Evolutionary conservation across 2,329 filamentous ascomycete genomes (phyloP).

Genomic region (Fusarium pininemorale): DNA sequence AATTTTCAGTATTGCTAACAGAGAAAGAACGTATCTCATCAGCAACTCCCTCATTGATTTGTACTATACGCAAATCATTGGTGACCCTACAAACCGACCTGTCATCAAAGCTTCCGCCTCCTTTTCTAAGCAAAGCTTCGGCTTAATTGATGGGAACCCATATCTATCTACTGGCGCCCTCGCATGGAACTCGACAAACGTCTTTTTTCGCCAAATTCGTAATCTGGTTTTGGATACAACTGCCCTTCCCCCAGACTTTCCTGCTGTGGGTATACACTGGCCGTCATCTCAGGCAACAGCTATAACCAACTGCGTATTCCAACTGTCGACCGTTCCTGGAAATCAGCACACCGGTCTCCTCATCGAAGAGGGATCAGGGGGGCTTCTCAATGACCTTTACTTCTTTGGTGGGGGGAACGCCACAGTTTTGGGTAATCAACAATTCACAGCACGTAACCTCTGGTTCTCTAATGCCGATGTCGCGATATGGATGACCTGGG

Average conservation of each 20-base stretch:
- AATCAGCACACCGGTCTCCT: slow-evolving; percentile 67
- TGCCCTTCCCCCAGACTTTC: slow-evolving; percentile 54
- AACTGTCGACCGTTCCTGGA: slow-evolving; percentile 55
- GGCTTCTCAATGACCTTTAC: slow-evolving; percentile 73
- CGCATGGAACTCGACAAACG: slow-evolving; percentile 65
- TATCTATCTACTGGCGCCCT: slow-evolving; percentile 53
- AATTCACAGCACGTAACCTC: slow-evolving; percentile 76
- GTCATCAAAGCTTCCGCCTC: slow-evolving; percentile 61
- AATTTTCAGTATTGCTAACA: slow-evolving; percentile 6
- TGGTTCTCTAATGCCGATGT: slow-evolving; percentile 72
- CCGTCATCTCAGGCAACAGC: slow-evolving; percentile 71
- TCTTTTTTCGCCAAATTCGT: slow-evolving; percentile 66
- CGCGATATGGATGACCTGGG: slow-evolving; percentile 77
- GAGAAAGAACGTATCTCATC: slow-evolving; percentile 70
- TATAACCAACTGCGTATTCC: slow-evolving; percentile 67
- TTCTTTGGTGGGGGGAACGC: slow-evolving; percentile 76
- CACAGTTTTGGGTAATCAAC: slow-evolving; percentile 69
- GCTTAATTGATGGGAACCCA: slow-evolving; percentile 58
- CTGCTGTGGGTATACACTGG: slow-evolving; percentile 70
- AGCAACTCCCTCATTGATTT: slow-evolving; percentile 75
- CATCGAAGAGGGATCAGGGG: slow-evolving; percentile 71
- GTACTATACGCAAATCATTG: slow-evolving; percentile 83
- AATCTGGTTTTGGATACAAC: slow-evolving; percentile 68
- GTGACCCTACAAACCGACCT: slow-evolving; percentile 69
- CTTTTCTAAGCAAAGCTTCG: slow-evolving; percentile 55